phyloP scores from a whole-genome alignment of 2,329 filamentous ascomycete genomes.

The Scedosporium minutisporum region DNA sequence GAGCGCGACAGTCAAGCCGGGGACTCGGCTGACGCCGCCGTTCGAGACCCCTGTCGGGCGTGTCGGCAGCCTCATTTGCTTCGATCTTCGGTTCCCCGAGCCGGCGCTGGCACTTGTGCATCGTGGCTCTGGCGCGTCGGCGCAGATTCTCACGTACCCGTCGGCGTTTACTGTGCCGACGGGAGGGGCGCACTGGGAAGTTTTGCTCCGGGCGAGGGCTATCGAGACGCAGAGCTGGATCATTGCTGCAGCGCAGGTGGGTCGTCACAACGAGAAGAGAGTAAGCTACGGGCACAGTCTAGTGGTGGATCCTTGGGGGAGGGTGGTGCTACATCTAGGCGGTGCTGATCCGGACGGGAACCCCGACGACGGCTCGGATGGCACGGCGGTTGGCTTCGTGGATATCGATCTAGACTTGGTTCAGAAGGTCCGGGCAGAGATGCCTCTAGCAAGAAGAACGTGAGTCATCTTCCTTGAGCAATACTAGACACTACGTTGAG shows the following conservation, averaged over 20 bases:
- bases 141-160: constrained; percentile 75
- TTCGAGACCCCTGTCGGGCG: constrained; percentile 66
- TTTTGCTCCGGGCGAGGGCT: constrained; percentile 66
- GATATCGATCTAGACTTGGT: constrained; percentile 41
- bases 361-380: constrained; percentile 28
- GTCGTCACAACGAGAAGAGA: constrained; percentile 62
- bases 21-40: constrained; percentile 52
- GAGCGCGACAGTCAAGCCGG: constrained; percentile 56
- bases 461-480: constrained; percentile 23
- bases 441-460: constrained; percentile 43
- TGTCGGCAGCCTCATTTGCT: constrained; percentile 77
- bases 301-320: constrained; percentile 81
- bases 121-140: constrained; percentile 17
- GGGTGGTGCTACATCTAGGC: constrained; percentile 52
- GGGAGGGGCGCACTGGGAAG: constrained; percentile 77
- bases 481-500: neutral
- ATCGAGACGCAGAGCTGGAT: constrained; percentile 87
- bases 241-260: constrained; percentile 69
- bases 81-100: constrained; percentile 74
- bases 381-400: constrained; percentile 41
- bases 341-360: constrained; percentile 35
- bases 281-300: constrained; percentile 79
- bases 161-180: constrained; percentile 86
- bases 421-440: constrained; percentile 37
- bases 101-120: constrained; percentile 55